phyloP scores from a whole-genome alignment of 306 rosid species.

The Ziziphus jujuba region DNA sequence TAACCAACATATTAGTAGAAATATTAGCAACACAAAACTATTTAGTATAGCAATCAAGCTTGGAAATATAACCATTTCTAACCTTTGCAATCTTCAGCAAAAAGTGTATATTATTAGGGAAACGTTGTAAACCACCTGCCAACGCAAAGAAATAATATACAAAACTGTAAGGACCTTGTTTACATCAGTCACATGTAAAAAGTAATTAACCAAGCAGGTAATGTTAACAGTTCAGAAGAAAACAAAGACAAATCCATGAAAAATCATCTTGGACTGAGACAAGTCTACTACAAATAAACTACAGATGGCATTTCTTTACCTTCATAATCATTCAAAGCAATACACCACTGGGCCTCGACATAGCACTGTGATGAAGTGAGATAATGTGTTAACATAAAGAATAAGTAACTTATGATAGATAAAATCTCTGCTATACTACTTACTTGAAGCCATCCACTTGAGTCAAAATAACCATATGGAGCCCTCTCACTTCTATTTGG shows the following conservation, averaged over 20 bases:
- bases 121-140: constrained; percentile 97
- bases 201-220: neutral
- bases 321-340: constrained; percentile 89
- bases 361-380: constrained; percentile 60
- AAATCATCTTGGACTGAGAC: neutral
- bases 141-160: constrained; percentile 20
- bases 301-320: too few species aligned
- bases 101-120: constrained; percentile 83
- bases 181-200: neutral
- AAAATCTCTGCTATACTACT: constrained; percentile 26
- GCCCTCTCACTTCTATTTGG: constrained; percentile 79
- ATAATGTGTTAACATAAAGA: neutral
- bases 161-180: neutral
- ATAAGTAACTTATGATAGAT: neutral
- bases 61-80: constrained; percentile 33
- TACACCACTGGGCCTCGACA: constrained; percentile 93
- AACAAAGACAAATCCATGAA: neutral
- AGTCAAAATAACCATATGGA: constrained; percentile 76
- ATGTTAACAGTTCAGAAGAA: neutral
- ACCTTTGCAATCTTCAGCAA: constrained; percentile 97
- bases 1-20: constrained; percentile 6
- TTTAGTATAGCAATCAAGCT: constrained; percentile 17
- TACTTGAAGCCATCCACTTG: constrained; percentile 97
- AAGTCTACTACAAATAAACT: neutral
- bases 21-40: constrained; percentile 10